Conservation (phyloP, 2,329 filamentous ascomycete genomes). For the Epicoccum sorghinum region DNA sequence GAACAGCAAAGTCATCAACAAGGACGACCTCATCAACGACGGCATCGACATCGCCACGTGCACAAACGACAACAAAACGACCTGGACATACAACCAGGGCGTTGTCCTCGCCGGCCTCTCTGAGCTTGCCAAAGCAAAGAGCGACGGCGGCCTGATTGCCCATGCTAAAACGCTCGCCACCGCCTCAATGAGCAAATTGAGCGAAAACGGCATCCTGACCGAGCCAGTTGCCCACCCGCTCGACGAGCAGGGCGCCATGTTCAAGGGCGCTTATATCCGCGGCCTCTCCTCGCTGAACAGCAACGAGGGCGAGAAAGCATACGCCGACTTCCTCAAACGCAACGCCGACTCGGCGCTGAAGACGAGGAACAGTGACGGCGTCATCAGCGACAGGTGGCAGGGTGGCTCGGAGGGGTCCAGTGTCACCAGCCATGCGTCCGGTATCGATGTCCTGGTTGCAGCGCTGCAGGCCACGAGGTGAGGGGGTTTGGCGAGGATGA, state of each 20-base stretch:
- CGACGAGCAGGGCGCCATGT: constrained; percentile 40
- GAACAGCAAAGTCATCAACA: constrained; percentile 58
- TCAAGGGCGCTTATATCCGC: constrained; percentile 48
- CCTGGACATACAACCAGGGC: constrained; percentile 65
- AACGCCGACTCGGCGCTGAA: constrained; percentile 45
- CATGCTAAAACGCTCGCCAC: constrained; percentile 38
- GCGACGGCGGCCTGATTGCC: constrained; percentile 31
- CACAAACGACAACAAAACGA: constrained; percentile 59
- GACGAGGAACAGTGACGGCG: constrained; percentile 46
- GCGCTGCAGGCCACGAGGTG: constrained; percentile 20
- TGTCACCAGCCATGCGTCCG: constrained; percentile 66
- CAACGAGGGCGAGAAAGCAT: constrained; percentile 29
- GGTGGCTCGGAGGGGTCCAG: constrained; percentile 59
- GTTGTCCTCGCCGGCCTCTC: constrained; percentile 62
- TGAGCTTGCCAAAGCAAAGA: constrained; percentile 58
- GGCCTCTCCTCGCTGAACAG: constrained; percentile 39
- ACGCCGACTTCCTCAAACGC: constrained; percentile 37
- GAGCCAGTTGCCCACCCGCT: constrained; percentile 32
- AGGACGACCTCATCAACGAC: constrained; percentile 60
- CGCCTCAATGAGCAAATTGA: constrained; percentile 34
- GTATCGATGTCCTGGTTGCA: constrained; percentile 69
- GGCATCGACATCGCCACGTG: constrained; percentile 56
- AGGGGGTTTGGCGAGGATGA: background rate
- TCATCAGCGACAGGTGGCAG: constrained; percentile 65
- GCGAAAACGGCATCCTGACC: constrained; percentile 40